These are phyloP conservation scores for Hericium coralloides DNA, from an alignment of 768 basidiomycete species.

Conservation along the genomic window DNA sequence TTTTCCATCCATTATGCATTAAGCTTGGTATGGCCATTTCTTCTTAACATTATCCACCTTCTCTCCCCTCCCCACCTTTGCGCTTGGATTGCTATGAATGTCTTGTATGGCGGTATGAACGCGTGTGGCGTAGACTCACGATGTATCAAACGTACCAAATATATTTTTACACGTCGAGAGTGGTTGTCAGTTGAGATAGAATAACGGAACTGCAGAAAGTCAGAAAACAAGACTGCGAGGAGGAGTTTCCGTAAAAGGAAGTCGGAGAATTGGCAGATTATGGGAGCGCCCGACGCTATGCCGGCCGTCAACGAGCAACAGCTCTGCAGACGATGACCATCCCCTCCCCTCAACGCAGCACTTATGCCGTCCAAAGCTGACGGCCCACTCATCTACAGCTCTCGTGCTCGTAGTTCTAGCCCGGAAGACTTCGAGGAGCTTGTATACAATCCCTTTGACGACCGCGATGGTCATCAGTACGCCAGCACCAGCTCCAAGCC, in stretches of 20 bases:
- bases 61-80: background rate
- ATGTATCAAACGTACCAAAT: background rate
- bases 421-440: background rate
- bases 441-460: background rate
- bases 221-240: too few relatives aligned
- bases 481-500: background rate
- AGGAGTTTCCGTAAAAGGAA: too few relatives aligned
- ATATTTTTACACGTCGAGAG: background rate
- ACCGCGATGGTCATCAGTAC: background rate
- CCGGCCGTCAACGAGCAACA: background rate
- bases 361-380: conserved; percentile 11
- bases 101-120: background rate
- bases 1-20: too few relatives aligned
- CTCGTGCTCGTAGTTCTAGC: background rate
- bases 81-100: background rate
- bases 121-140: background rate
- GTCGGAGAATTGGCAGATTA: too few relatives aligned
- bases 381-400: background rate
- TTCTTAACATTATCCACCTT: background rate
- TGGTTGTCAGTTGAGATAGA: background rate
- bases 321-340: background rate
- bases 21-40: background rate
- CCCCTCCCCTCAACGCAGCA: background rate
- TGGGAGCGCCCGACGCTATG: background rate
- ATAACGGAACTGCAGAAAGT: too few relatives aligned